phyloP scores from a whole-genome alignment of 176 grass and related monocot species.

The Juncus effusus region DNA sequence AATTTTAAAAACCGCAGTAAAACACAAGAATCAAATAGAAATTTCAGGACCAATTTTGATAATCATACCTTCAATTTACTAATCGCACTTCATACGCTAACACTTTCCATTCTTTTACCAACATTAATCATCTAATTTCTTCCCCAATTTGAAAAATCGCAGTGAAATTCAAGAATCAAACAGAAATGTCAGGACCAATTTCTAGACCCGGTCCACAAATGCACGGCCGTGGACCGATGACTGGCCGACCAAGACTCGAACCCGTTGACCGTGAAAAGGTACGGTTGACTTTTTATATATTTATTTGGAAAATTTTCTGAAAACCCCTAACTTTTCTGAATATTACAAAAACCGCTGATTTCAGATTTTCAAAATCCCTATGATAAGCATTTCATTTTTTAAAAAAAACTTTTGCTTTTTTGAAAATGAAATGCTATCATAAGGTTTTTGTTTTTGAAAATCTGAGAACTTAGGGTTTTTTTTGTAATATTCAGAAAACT shows the following conservation, averaged over 20 bases:
- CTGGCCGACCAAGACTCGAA: constrained; percentile 49
- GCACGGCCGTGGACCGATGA: constrained; percentile 61
- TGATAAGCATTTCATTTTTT: no score
- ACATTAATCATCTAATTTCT: no score
- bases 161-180: no score
- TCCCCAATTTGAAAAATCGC: no score
- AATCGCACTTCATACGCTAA: no score
- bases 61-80: no score
- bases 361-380: no score
- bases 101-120: not conserved
- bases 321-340: not conserved
- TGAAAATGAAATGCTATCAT: no score
- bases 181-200: constrained; percentile 27
- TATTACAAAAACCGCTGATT: not conserved
- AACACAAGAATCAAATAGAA: not conserved
- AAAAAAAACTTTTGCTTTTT: no score
- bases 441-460: no score
- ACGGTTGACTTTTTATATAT: not conserved
- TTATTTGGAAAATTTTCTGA: not conserved
- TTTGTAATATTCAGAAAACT: no score
- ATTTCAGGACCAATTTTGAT: not conserved
- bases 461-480: not conserved
- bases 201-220: constrained; percentile 46
- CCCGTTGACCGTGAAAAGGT: constrained; percentile 97
- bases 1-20: no score